Evolutionary conservation across 331 rosid species (phyloP).

Genomic region (Acacia pycnantha): DNA sequence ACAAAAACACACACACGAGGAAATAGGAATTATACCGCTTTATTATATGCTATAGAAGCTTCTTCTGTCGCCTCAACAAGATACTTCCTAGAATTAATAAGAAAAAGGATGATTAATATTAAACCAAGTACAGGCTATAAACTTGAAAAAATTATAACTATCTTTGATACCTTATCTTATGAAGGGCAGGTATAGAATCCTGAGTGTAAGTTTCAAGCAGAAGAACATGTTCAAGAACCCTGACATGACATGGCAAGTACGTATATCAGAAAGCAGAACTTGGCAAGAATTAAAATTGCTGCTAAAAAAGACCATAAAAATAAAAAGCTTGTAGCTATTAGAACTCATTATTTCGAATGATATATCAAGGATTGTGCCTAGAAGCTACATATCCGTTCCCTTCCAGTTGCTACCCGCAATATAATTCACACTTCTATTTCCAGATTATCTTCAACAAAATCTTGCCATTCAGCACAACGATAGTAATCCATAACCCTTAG

Average conservation of each 20-base stretch:
- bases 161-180: constrained; percentile 64
- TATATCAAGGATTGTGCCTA: too few relatives aligned
- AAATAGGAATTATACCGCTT: constrained; percentile 63
- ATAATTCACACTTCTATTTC: too few relatives aligned
- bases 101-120: constrained; percentile 3
- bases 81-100: constrained; percentile 57
- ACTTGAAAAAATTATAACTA: constrained; percentile 18
- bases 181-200: constrained; percentile 82
- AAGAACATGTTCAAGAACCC: constrained; percentile 76
- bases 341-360: too few relatives aligned
- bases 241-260: constrained; percentile 33
- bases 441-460: too few relatives aligned
- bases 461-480: too few relatives aligned
- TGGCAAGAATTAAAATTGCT: constrained; percentile 20
- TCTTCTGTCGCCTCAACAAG: constrained; percentile 89
- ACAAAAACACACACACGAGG: background rate
- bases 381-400: too few relatives aligned
- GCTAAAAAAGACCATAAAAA: background rate
- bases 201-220: constrained; percentile 73
- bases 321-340: too few relatives aligned
- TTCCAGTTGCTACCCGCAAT: too few relatives aligned
- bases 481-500: too few relatives aligned
- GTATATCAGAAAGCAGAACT: constrained; percentile 20
- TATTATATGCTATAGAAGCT: constrained; percentile 76
- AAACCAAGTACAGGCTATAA: constrained; percentile 6